Base-by-base conservation (phyloP, 2,329 filamentous ascomycete species). In the Xylariaceae sp. region DNA sequence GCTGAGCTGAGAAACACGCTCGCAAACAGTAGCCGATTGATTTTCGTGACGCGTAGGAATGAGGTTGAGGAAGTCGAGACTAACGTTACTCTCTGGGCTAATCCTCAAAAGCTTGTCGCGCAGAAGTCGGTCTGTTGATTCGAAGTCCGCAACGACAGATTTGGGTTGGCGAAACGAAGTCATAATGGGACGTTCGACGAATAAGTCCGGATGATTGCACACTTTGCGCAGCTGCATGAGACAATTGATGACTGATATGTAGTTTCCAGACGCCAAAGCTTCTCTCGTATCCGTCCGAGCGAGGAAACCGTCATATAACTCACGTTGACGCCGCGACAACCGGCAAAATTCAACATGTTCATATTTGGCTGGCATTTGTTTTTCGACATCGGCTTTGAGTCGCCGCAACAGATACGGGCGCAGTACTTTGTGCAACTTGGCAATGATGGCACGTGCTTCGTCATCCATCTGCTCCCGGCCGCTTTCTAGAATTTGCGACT, bases 301-400 rank as follows among this genome's bases (percentile, higher is more conserved):
- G 72, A 99, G 83, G 69, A 97, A 99, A 1, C 92, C 92, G 69
- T 99, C 94, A 63, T 99, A 99, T 9, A 99, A 75, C 69, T 96
- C 94, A 39, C 94, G 84, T 66, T 99, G 94, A 19, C 94, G 85
- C 67, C 97, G 96, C 6, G 92, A 97, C 5, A 99, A 76, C 40
- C 92, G 87, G 68, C 94, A 99, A 63, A 95, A 91, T 56, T 97
- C 89, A 17, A 99, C 90, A 63, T 96, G 91, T 68, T 99, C 95
- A 64, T 96, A 96, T 68, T 99, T 99, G 53, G 83, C 91, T 0
- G 95, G 94, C 89, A 99, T 96, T 66, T 99, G 94, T 72, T 97
- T 96, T 72, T 99, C 95, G 6, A 99, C 94, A 64, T 99, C 94
- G 40, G 90, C 88, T 71, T 99, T 99, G 49, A 99, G 74, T 48